These are phyloP conservation scores for Gnaphalium uliginosum DNA, from an alignment of 129 eudicot genomes.

Conservation along the genomic window DNA sequence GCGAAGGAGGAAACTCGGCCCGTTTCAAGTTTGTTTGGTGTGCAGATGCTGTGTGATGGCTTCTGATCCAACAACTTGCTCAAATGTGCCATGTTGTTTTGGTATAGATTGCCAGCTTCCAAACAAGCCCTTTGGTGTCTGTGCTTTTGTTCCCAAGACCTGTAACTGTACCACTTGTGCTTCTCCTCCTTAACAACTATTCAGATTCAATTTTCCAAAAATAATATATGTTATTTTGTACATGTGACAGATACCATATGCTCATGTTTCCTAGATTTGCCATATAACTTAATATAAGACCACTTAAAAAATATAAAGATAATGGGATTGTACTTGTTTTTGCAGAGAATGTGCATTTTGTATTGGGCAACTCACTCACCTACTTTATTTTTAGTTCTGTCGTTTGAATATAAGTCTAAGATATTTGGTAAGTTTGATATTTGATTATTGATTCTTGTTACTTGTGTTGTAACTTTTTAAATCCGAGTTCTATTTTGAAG, in stretches of 20 bases:
- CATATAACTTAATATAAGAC: slow-evolving; percentile 16
- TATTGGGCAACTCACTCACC: slow-evolving; percentile 19
- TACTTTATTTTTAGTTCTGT: slow-evolving; percentile 20
- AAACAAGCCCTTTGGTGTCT: slow-evolving; percentile 50
- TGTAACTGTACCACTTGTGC: slow-evolving; percentile 50
- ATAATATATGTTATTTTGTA: not conserved
- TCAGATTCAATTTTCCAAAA: slow-evolving; percentile 19
- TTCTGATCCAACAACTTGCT: slow-evolving; percentile 40
- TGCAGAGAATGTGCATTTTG: slow-evolving; percentile 39
- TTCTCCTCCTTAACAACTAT: not conserved
- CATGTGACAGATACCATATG: slow-evolving; percentile 27
- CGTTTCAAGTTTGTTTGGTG: slow-evolving; percentile 48
- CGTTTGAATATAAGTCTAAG: not conserved
- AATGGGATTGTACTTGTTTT: slow-evolving; percentile 23
- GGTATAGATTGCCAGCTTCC: slow-evolving; percentile 60
- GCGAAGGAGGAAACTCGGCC: slow-evolving; percentile 34
- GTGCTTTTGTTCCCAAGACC: slow-evolving; percentile 52
- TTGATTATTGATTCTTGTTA: not conserved
- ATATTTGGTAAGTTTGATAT: not conserved
- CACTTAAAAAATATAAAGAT: slow-evolving; percentile 4
- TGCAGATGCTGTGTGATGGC: slow-evolving; percentile 43
- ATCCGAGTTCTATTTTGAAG: not conserved
- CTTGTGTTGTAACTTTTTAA: not conserved
- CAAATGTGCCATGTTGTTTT: slow-evolving; percentile 48
- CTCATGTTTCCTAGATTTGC: slow-evolving; percentile 31